Conservation (phyloP, 2,329 filamentous ascomycete species). For the Trichoderma sp. region DNA sequence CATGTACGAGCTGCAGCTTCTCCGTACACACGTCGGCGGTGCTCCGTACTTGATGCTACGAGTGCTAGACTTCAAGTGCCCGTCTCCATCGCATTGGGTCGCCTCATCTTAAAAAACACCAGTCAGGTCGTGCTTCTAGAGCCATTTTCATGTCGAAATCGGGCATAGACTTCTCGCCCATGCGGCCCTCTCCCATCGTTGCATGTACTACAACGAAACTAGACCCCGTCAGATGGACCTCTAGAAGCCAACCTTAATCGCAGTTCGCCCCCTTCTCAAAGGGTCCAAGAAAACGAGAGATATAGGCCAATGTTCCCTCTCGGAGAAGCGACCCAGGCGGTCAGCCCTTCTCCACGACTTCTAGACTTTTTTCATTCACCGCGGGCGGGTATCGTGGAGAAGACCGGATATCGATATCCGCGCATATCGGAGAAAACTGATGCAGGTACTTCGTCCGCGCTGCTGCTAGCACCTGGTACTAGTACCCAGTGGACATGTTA, state of each 20-base stretch:
- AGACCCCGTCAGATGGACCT: neutral
- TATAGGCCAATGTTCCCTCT: neutral
- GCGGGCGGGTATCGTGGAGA: constrained; percentile 17
- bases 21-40: neutral
- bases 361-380: constrained; percentile 5
- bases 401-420: constrained; percentile 17
- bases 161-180: neutral
- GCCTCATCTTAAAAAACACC: neutral
- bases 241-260: neutral
- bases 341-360: constrained; percentile 9
- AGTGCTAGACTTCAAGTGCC: neutral
- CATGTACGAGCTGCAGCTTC: neutral
- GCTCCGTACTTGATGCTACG: neutral
- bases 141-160: neutral
- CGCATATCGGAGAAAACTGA: constrained; percentile 17
- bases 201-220: neutral
- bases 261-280: neutral
- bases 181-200: neutral
- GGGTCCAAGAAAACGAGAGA: neutral
- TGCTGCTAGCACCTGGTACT: neutral
- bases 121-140: neutral
- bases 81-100: neutral
- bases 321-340: neutral
- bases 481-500: neutral
- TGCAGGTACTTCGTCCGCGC: constrained; percentile 12